Evolutionary conservation across 2,329 filamentous ascomycete species (phyloP).

Genomic region (Colletotrichum chlorophyti): DNA sequence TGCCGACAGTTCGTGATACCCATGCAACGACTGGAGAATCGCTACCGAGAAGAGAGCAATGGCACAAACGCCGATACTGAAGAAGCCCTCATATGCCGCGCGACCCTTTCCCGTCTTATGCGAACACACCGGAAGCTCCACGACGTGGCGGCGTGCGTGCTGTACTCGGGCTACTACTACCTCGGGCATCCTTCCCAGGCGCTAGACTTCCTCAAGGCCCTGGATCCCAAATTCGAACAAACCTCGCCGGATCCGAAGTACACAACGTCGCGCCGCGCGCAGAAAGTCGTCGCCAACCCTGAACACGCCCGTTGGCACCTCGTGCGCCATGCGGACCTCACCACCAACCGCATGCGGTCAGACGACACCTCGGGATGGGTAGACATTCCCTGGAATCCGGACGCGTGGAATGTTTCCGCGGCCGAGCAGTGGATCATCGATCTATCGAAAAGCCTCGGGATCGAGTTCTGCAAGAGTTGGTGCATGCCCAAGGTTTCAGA

Average conservation of each 20-base stretch:
- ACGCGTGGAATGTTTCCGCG: no score
- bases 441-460: background rate
- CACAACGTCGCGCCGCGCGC: no score
- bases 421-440: background rate
- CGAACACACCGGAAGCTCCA: slow-evolving; percentile 4
- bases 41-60: background rate
- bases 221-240: no score
- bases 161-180: slow-evolving; percentile 8
- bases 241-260: no score
- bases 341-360: no score
- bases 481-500: no score
- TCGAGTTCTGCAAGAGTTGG: background rate
- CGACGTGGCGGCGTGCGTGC: slow-evolving; percentile 4
- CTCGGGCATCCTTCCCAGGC: background rate
- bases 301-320: background rate
- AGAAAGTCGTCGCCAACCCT: no score
- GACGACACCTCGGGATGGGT: no score
- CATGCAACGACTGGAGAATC: background rate
- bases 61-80: background rate
- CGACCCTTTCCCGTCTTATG: slow-evolving; percentile 4
- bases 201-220: background rate
- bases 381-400: no score
- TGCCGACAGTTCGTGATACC: background rate
- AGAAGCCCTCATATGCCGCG: background rate
- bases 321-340: background rate